Conservation (phyloP, 2,329 filamentous ascomycete species). For the Cladobotryum protrusum region DNA sequence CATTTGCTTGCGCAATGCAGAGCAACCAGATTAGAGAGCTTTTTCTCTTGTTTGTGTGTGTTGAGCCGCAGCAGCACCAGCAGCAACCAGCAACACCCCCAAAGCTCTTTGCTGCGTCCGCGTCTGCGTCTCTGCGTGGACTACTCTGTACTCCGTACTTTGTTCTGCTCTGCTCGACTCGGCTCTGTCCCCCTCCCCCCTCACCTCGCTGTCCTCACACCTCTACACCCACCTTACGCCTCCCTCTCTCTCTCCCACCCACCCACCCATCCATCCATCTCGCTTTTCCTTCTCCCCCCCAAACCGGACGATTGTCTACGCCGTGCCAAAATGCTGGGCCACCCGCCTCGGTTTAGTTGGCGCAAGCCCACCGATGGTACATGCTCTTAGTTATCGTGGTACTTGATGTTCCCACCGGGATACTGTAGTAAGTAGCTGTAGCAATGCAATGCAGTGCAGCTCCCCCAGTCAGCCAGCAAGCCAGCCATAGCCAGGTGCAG, state of each 20-base stretch:
- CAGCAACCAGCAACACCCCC: too few relatives aligned
- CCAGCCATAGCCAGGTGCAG: constrained; percentile 8
- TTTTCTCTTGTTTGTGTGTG: too few relatives aligned
- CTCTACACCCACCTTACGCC: neutral
- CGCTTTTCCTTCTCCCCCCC: constrained; percentile 7
- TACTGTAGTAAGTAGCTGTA: neutral
- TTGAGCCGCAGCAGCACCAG: too few relatives aligned
- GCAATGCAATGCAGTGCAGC: constrained; percentile 2
- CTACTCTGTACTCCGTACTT: too few relatives aligned
- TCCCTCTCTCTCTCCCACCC: neutral
- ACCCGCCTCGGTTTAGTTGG: neutral
- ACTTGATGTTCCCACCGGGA: neutral
- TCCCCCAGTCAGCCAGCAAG: constrained; percentile 2
- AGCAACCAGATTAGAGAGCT: too few relatives aligned
- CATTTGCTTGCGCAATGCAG: too few relatives aligned
- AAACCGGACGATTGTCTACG: constrained; percentile 6
- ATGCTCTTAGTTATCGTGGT: constrained; percentile 4
- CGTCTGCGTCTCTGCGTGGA: too few relatives aligned
- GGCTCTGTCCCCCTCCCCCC: too few relatives aligned
- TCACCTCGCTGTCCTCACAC: too few relatives aligned
- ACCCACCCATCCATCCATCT: too few relatives aligned
- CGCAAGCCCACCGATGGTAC: constrained; percentile 5
- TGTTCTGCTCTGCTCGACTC: too few relatives aligned
- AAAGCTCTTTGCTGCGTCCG: too few relatives aligned
- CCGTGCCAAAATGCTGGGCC: neutral